Evolutionary conservation across 129 eudicot species (phyloP), one percentile per base, ranked within the genome.

Genomic region (Pittosporum tobira): DNA sequence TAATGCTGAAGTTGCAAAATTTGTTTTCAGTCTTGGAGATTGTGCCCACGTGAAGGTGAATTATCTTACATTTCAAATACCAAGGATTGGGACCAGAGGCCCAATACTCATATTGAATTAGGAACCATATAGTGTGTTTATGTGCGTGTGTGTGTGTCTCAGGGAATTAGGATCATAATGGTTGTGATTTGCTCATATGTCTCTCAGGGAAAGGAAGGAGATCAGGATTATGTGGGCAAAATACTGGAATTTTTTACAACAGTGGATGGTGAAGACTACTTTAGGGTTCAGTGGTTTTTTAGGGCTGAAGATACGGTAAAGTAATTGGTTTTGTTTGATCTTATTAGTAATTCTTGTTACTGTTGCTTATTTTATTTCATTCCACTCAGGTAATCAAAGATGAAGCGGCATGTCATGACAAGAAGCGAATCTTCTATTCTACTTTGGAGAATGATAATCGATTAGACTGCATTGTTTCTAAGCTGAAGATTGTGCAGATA

Each of bases 161-260:
- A n/a, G n/a, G n/a, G n/a, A n/a, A n/a, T n/a, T n/a, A 50, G 16
- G 12, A 20, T 12, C 29, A 23, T 0, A 15, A 3, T 25, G 27
- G 27, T 52, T 12, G 37, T 52, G 16, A 20, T 52, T 15, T 65
- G 22, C 38, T 50, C 29, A 34, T 37, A 45, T 69, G 14, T 20
- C 16, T 59, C 62, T 29, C 60, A 82, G 89, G 89, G 89, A 61
- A 72, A 67, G 51, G 74, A 76, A 61, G 76, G 72, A 46, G 73
- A 64, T n/a, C 72, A 73, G 58, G 63, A 81, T 71, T 77, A 63
- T 60, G 71, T 85, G 57, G 82, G 82, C 24, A 75, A 65, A 53
- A 81, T 85, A 54, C 59, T 85, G 16, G 88, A 85, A 27, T 72
- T 81, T 58, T 85, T 81, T 37, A 72, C 62, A 64, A 73, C 94